Base-by-base conservation (phyloP, 768 basidiomycete species). In the Suillus placidus region DNA sequence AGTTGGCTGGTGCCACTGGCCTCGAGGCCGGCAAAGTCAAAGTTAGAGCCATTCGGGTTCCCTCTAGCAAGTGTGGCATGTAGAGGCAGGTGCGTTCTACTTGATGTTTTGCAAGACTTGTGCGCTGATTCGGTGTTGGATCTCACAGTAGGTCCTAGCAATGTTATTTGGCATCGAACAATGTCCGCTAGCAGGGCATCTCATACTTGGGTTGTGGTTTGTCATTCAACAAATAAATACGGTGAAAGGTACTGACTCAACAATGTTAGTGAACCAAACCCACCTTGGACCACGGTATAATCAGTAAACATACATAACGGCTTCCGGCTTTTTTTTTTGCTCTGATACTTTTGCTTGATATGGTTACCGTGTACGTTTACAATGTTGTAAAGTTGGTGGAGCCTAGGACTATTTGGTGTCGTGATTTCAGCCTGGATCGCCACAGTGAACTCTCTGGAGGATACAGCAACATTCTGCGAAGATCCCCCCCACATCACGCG, bases 31-130 rank as follows among this genome's bases (percentile, higher is more conserved):
- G 65, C 9, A 64, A 32, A 23, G 63, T 66, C 12, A n/a, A 16
- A 26, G 65, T 40, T 6, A 66, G 35, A 40, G 65, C 64, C 12
- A 18, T 42, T 49, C 65, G 34, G 32, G 64, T 66, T 18, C 1
- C 23, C 13, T 1, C 16, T n/a, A 37, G n/a, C 65, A 35, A 23
- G 37, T 66, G 65, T 43, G 65, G 65, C 32, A 20, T 66, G 30
- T 66, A 54, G 54, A 42, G 6, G 37, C 51, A 52, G 45, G 64
- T 61, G 16, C 6, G 57, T 58, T 58, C 38, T 12, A 10, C n/a
- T 23, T 40, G 23, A 23, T 38, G 16, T 37, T 16, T 13, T 23
- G 35, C 55, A 16, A 37, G 35, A 0, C 8, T 18, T 38, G n/a
- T 7, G 38, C 16, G 18, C 16, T 58, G 34, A 40, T 30, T 12